phyloP scores from a whole-genome alignment of 495 filamentous ascomycete genomes.

The Xylaria longipes region DNA sequence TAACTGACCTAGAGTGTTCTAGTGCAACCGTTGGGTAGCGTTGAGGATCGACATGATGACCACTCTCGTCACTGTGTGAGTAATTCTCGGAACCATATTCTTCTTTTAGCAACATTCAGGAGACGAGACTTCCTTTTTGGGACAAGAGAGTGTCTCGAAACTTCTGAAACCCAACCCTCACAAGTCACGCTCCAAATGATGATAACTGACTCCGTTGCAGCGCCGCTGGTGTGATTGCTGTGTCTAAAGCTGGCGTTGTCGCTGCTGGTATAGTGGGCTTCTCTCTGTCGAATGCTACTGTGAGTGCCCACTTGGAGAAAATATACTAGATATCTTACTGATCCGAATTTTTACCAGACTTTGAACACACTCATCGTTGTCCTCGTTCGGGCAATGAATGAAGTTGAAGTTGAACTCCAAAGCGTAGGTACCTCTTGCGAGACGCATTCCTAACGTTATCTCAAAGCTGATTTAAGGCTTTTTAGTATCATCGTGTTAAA shows the following conservation, averaged over 20 bases:
- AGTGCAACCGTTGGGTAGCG: constrained; percentile 57
- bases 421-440: constrained; percentile 38
- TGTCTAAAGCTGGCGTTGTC: constrained; percentile 47
- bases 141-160: no score
- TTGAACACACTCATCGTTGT: constrained; percentile 52
- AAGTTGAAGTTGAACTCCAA: constrained; percentile 58
- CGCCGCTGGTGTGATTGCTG: constrained; percentile 53
- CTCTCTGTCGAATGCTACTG: constrained; percentile 56
- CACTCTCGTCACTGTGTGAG: constrained; percentile 53
- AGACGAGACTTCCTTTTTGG: no score
- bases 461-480: not conserved
- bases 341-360: constrained; percentile 33
- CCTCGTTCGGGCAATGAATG: constrained; percentile 55
- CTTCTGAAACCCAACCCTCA: no score
- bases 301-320: constrained; percentile 21
- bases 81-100: no score
- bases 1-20: no score
- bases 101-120: no score
- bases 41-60: constrained; percentile 56
- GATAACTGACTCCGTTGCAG: no score
- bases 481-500: constrained; percentile 52
- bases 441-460: not conserved
- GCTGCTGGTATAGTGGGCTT: constrained; percentile 57
- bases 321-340: not conserved
- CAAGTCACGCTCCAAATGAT: no score